Base-by-base conservation (phyloP, 2,329 filamentous ascomycete genomes). In the Metarhizium sp. region DNA sequence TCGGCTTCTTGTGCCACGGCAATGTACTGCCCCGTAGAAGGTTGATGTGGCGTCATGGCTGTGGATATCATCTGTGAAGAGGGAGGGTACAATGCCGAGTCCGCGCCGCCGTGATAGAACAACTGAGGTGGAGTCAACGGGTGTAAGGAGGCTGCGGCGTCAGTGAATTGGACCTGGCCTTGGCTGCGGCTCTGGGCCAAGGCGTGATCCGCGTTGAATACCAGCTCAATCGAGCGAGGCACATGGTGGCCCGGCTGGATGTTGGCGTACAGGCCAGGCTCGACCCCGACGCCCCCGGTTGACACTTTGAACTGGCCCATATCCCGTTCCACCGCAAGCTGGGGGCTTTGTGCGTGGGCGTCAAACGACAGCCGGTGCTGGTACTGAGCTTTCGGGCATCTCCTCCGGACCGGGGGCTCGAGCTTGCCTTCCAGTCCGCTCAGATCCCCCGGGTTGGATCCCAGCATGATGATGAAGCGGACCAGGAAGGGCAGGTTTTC, bases 401-500 rank as follows among this genome's bases (percentile, higher is more conserved):
- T 50, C 45, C 55, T 55, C 51, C 34, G 56, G 38, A 59, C 10
- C 18, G 59, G 59, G 14, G 55, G 56, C 36, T 55, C 51, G 8
- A 57, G 45, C 29, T 47, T 50, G 48, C 53, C 51, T 16, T 52
- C 53, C 1, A 52, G 14, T 2, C 50, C 13, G 47, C 40, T 16
- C 11, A n/a, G 14, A 36, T 51, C 48, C 13, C 43, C 51, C 2
- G 43, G 34, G 18, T 49, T 34, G 0, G 69, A 67, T 25, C 71
- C 72, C n/a, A 75, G 62, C 5, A 69, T 62, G 34, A 72, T 62
- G 36, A 72, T 70, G 54, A 72, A 73, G 47, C 72, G 69, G 10
- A 76, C 65, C 8, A 76, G 61, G 14, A 69, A 60, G 34, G 69
- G 64, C 5, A 72, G 50, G 53, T 76, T 70, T 25, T 67, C 68